Percentiles rank a stretch among this genome's conserved stretches.
Conservation (phyloP, 345 rosid genomes). For the Ceriops zippeliana region DNA sequence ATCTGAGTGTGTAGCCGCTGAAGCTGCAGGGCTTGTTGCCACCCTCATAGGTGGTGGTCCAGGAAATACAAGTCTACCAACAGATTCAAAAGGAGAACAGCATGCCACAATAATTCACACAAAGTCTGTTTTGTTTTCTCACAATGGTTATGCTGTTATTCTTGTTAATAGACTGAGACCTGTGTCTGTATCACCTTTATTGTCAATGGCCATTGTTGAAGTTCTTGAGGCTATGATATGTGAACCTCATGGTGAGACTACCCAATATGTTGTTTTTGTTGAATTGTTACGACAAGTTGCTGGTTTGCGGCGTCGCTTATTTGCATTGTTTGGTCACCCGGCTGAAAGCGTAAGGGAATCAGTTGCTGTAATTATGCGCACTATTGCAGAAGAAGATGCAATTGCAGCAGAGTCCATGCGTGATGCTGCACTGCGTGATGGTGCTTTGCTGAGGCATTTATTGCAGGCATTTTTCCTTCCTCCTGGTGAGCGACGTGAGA, state of each 20-base stretch:
- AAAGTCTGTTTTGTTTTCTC: slow-evolving; percentile 83
- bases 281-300: slow-evolving; percentile 96
- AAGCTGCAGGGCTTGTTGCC: slow-evolving; percentile 83
- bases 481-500: slow-evolving; percentile 90
- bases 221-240: slow-evolving; percentile 98
- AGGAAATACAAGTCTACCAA: slow-evolving; percentile 48
- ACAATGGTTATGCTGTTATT: slow-evolving; percentile 64
- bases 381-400: slow-evolving; percentile 99
- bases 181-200: slow-evolving; percentile 85
- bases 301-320: slow-evolving; percentile 88
- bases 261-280: slow-evolving; percentile 90
- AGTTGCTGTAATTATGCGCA: slow-evolving; percentile 95
- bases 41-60: slow-evolving; percentile 87
- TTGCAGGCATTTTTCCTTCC: slow-evolving; percentile 84
- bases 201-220: slow-evolving; percentile 97
- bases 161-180: slow-evolving; percentile 92
- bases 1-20: slow-evolving; percentile 95
- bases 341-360: slow-evolving; percentile 97
- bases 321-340: slow-evolving; percentile 98
- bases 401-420: slow-evolving; percentile 99
- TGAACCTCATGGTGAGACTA: slow-evolving; percentile 98
- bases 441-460: slow-evolving; percentile 95
- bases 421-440: slow-evolving; percentile 98
- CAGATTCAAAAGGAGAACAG: slow-evolving; percentile 82
- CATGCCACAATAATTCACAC: slow-evolving; percentile 97